Evolutionary conservation across 176 grass and related monocot species (phyloP), one percentile per base, ranked within the genome.

Genomic region (Zoysia japonica): DNA sequence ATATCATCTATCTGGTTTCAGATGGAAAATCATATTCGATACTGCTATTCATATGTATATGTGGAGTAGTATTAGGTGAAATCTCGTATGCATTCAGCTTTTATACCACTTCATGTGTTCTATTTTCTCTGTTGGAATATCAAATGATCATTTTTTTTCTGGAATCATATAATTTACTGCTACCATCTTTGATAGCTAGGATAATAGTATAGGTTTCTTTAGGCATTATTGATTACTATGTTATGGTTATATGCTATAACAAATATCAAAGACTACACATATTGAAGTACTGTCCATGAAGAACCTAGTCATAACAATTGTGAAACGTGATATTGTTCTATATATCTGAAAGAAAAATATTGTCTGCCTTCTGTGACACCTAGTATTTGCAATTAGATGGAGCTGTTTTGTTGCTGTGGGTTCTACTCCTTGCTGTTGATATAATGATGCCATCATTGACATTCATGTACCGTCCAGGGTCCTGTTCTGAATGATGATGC

Each of bases 401-500:
- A 37, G 6, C 3, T 39, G 46, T 28, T 49, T 71, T 60, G 69
- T 74, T 50, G 7, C 17, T 84, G 9, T 20, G 28, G n/a, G 35
- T 82, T 76, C 6, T 54, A 16, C 77, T 69, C 70, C 77, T 69
- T 76, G 47, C 11, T 61, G n/a, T 73, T 8, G 12, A 65, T 19
- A 56, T 64, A 79, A 78, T 75, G 75, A 80, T 84, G 28, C 1
- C 39, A 69, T 36, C 65, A 47, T 47, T 79, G 81, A 74, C 63
- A 79, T 70, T 63, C 47, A 63, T 80, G 39, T 41, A 62, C 14
- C 71, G 12, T 76, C 9, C 35, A 76, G 76, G 55, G 65, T 65
- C 65, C 76, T 80, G 60, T 80, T 80, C 28, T 76, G 48, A 88
- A 79, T 83, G 71, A 74, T 79, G 52, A 84, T 56, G 70, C 48